phyloP scores from a whole-genome alignment of 202 grass and related monocot genomes.

The Setaria viridis region DNA sequence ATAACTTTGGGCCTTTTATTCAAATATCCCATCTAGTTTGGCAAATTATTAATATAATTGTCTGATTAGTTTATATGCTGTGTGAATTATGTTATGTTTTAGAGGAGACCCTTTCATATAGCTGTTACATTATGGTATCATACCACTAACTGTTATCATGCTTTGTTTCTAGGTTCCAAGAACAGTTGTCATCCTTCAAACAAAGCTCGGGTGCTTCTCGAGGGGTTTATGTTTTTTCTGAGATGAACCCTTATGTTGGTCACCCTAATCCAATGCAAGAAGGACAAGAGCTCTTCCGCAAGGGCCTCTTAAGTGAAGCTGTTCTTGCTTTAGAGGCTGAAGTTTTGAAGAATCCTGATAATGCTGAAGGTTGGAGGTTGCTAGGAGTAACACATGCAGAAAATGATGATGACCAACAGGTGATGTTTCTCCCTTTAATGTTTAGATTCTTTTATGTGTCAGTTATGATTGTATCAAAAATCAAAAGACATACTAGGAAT shows the following conservation, averaged over 20 bases:
- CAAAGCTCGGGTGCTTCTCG: constrained; percentile 69
- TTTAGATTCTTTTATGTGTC: constrained; percentile 27
- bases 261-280: constrained; percentile 97
- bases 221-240: constrained; percentile 92
- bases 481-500: constrained; percentile 14
- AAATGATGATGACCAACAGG: constrained; percentile 99
- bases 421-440: constrained; percentile 40
- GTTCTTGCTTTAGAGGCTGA: constrained; percentile 98
- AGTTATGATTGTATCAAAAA: constrained; percentile 6
- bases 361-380: constrained; percentile 94
- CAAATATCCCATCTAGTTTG: constrained; percentile 31
- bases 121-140: constrained; percentile 4
- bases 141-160: constrained; percentile 24
- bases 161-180: constrained; percentile 65
- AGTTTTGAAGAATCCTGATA: constrained; percentile 97
- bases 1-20: background rate
- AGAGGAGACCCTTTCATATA: constrained; percentile 7
- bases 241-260: constrained; percentile 95
- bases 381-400: constrained; percentile 95
- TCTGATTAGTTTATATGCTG: constrained; percentile 1
- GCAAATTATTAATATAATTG: constrained; percentile 7
- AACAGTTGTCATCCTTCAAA: constrained; percentile 64
- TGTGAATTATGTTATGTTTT: constrained; percentile 24
- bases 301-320: constrained; percentile 98
- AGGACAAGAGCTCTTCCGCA: constrained; percentile 95